Percentiles rank a stretch among this genome's conserved stretches.
Conservation (phyloP, 2,329 filamentous ascomycete genomes). For the Lasiodiplodia citricola region DNA sequence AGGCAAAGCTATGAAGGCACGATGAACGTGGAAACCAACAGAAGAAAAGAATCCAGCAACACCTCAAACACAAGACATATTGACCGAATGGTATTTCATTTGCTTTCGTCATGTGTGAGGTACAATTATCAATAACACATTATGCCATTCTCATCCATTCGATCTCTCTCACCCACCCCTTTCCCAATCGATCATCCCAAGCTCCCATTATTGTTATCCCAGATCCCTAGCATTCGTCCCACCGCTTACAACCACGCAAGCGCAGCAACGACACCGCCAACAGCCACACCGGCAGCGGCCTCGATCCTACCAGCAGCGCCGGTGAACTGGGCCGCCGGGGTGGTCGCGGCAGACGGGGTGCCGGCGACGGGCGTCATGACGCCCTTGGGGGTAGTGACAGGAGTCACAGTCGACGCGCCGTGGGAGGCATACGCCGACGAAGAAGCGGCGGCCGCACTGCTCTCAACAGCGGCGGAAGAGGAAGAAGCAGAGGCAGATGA, state of each 20-base stretch:
- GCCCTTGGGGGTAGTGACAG: background rate
- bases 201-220: background rate
- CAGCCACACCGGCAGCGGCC: slow-evolving; percentile 21
- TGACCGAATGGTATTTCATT: background rate
- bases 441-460: background rate
- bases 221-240: background rate
- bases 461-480: background rate
- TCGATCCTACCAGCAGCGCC: slow-evolving; percentile 30
- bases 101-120: background rate
- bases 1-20: slow-evolving; percentile 13
- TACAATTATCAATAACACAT: slow-evolving; percentile 1
- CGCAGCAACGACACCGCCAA: slow-evolving; percentile 30
- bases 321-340: slow-evolving; percentile 24
- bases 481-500: slow-evolving; percentile 2
- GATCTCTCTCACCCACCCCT: background rate
- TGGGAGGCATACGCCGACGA: background rate
- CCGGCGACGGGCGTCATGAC: background rate
- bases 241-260: slow-evolving; percentile 32
- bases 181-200: background rate
- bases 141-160: slow-evolving; percentile 1
- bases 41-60: background rate
- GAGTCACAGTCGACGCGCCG: background rate
- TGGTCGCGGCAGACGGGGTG: slow-evolving; percentile 7
- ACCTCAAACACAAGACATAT: background rate
- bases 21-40: background rate